Conservation (phyloP, 495 filamentous ascomycete species). For the Bacidia rubella region DNA sequence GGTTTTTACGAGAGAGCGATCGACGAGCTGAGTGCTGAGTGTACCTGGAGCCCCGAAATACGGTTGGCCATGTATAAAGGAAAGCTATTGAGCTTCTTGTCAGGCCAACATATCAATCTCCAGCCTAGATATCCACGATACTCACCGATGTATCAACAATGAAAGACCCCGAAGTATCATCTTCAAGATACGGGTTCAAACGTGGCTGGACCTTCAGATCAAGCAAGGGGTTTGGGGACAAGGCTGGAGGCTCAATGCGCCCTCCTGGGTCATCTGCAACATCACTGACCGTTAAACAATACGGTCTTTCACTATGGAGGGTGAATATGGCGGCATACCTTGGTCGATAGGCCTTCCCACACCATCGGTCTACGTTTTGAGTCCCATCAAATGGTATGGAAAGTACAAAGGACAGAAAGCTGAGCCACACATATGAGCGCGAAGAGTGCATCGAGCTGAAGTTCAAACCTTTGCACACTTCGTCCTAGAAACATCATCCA, state of each 20-base stretch:
- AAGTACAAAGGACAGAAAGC: background rate
- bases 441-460: background rate
- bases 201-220: conserved; percentile 46
- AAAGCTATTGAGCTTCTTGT: conserved; percentile 24
- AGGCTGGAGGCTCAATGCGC: conserved; percentile 33
- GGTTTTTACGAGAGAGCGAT: conserved; percentile 6
- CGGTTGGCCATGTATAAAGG: conserved; percentile 32
- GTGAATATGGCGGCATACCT: conserved; percentile 20
- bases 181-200: conserved; percentile 46
- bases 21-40: conserved; percentile 25
- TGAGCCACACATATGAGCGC: background rate
- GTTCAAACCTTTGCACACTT: background rate
- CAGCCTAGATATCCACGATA: background rate
- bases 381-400: background rate
- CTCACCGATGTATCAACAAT: conserved; percentile 39
- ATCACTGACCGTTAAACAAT: conserved; percentile 26
- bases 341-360: conserved; percentile 43
- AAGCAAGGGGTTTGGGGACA: conserved; percentile 32
- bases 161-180: conserved; percentile 39
- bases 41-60: conserved; percentile 24
- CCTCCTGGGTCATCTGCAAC: conserved; percentile 49
- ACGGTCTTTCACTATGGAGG: too few relatives aligned
- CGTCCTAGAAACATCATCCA: background rate
- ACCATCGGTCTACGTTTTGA: conserved; percentile 32
- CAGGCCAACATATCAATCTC: background rate